phyloP scores from a whole-genome alignment of 306 rosid genomes.

The Mucuna pruriens region DNA sequence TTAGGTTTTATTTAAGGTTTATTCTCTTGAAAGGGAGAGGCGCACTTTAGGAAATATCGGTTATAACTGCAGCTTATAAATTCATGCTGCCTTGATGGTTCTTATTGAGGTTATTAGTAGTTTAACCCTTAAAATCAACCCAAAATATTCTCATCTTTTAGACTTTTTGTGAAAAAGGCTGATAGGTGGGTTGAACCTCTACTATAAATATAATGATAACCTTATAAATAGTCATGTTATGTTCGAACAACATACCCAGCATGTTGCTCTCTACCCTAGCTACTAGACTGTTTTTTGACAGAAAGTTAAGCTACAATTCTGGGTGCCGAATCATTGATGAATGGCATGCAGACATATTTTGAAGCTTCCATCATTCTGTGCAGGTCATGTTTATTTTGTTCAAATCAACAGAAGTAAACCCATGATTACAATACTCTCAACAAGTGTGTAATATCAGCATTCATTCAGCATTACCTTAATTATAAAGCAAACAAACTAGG shows the following conservation, averaged over 20 bases:
- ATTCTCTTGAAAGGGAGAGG: neutral
- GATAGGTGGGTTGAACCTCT: neutral
- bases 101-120: neutral
- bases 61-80: neutral
- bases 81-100: neutral
- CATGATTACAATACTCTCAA: neutral
- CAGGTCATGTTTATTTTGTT: slow-evolving; percentile 6
- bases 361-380: slow-evolving; percentile 4
- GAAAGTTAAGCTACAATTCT: neutral
- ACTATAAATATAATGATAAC: neutral
- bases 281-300: neutral
- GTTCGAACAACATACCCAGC: neutral
- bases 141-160: neutral
- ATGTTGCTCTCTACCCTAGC: too few relatives aligned
- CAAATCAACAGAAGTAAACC: slow-evolving; percentile 2
- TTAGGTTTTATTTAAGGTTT: neutral
- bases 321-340: neutral
- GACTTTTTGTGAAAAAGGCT: neutral
- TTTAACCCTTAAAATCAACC: neutral
- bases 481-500: slow-evolving; percentile 13
- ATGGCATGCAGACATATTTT: neutral
- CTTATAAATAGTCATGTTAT: neutral
- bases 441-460: neutral
- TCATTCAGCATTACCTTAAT: slow-evolving; percentile 5
- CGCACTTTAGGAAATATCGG: neutral